These are phyloP conservation scores for Verticillium zaregamsianum DNA, from an alignment of 2,329 filamentous ascomycete species.

Conservation along the genomic window DNA sequence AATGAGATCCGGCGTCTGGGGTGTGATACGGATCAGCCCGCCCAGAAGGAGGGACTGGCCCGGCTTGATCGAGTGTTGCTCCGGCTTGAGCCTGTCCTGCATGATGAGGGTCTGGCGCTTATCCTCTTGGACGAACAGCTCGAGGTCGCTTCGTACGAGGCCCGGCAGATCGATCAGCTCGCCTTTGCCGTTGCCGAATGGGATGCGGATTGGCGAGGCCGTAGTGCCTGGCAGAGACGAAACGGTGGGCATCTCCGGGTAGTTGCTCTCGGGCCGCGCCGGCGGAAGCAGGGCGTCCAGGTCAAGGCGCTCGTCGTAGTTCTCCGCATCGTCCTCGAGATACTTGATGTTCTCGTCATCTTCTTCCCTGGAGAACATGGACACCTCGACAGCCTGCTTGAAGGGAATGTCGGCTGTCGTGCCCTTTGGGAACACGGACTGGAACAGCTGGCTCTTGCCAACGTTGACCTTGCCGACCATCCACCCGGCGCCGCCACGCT, in stretches of 20 bases:
- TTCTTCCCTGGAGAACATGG: conserved; percentile 10
- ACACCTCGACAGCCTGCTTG: conserved; percentile 6
- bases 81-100: conserved; percentile 68
- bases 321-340: conserved; percentile 7
- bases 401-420: conserved; percentile 8
- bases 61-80: conserved; percentile 68
- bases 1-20: conserved; percentile 57
- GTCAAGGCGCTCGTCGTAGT: conserved; percentile 26
- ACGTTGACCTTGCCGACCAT: conserved; percentile 98
- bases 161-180: conserved; percentile 94
- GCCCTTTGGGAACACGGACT: conserved; percentile 80
- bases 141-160: conserved; percentile 68
- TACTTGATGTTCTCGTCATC: conserved; percentile 4
- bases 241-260: conserved; percentile 79
- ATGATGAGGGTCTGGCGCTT: conserved; percentile 70
- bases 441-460: conserved; percentile 89
- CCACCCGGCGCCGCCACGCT: conserved; percentile 83
- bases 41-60: conserved; percentile 80
- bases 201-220: conserved; percentile 88
- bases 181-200: conserved; percentile 79
- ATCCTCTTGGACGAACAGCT: conserved; percentile 64
- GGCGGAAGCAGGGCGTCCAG: conserved; percentile 67
- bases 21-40: conserved; percentile 83
- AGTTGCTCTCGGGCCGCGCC: conserved; percentile 66
- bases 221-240: conserved; percentile 89